Evolutionary conservation across 352 stramenopile species (phyloP), one percentile per base, ranked within the genome.

Genomic region (Pythium monospermum): DNA sequence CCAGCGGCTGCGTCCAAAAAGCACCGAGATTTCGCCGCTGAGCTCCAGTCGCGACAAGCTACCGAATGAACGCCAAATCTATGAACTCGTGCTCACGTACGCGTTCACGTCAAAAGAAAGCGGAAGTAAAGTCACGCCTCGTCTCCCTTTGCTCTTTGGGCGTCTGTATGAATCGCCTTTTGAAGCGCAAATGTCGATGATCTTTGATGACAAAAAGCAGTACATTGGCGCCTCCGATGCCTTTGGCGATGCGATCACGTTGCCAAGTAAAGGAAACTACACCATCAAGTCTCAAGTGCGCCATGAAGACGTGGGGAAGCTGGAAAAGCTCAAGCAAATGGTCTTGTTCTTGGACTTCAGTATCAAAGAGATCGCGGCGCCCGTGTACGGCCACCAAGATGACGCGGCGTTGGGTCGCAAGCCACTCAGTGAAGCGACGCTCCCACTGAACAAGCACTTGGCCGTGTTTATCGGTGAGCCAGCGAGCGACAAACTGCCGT

Each of bases 121-220:
- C 0, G 75, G 75, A n/a, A 88, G 85, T 31, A n/a, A n/a, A n/a
- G 83, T 98, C 6, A 90, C 78, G 7, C 85, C 86, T 7, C 64
- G 67, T 5, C 68, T 94, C 41, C 79, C 85, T 13, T 50, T 88
- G 7, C 59, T 98, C 48, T 58, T 56, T 21, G 59, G 73, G 1
- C 81, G 78, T 13, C 70, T 98, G 18, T 98, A 98, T 61, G 94
- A 98, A 56, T 96, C 85, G 6, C 83, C 83, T 11, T 96, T 96
- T 35, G 91, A 98, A 54, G 71, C 74, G n/a, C 91, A 98, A 49
- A 49, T 98, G 50, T 94, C 88, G 59, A 85, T 97, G 71, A 71
- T 96, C 30, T 98, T 97, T 59, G 88, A 97, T 66, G 82, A 83
- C 16, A 96, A 97, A 62, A 97, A 97, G 65, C 91, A 95, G 68